Evolutionary conservation across 2,329 filamentous ascomycete genomes (phyloP), one percentile per base, ranked within the genome.

Genomic region (Knufia petricola): DNA sequence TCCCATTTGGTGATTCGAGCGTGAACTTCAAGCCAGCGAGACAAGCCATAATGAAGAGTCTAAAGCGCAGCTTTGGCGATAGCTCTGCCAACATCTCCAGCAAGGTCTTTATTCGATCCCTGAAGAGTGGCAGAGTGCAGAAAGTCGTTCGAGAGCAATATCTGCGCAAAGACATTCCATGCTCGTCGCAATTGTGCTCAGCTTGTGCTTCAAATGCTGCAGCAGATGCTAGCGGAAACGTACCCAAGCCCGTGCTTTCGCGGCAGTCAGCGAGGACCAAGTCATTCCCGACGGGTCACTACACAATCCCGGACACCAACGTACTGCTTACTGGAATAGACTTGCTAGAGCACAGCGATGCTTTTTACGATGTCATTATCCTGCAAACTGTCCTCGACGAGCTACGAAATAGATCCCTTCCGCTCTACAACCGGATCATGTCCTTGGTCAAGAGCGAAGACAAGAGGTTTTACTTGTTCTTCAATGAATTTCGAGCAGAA

Each of bases 131-230:
- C 67, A 95, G 95, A 72, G 90, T 96, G 52, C 92, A 96, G 68
- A 98, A 98, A 75, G 94, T 98, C 62, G 92, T 98, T 57, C 82
- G 89, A 61, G 92, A 98, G 72, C 77, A 96, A 55, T 98, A 98
- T 68, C 76, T 98, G 53, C 81, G 92, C 66, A 86, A 90, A 69
- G 92, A 98, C 66, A 96, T 98, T 62, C 90, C 92, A 43, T 98
- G 92, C 71, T 95, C 90, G 28, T 96, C 90, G 21, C 85, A 83
- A 66, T 73, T 98, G 38, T 98, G 92, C 72, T 76, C 77, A 53
- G 69, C 68, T 61, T 98, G 92, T 66, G 74, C 85, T 38, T 74
- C 80, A 40, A 78, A 72, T 55, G 87, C 87, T 1, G 89, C 88
- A 1, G 75, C 79, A 55, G 86, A 92, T 71, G 88, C 89, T 23